These are phyloP conservation scores for Pseudodiploospora longispora DNA, from an alignment of 2,329 filamentous ascomycete genomes.

Conservation along the genomic window DNA sequence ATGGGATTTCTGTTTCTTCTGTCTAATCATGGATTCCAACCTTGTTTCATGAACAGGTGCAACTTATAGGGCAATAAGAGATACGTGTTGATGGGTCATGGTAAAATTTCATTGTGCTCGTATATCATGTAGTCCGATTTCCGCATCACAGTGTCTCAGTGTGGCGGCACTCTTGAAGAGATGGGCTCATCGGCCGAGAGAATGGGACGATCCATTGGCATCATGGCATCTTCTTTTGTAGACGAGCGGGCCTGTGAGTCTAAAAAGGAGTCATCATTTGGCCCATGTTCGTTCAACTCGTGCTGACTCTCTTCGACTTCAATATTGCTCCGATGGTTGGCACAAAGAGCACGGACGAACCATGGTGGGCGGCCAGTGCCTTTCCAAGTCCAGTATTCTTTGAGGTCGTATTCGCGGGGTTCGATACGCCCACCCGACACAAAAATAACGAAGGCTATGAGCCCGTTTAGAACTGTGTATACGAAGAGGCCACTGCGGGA, in stretches of 20 bases:
- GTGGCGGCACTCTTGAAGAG: background rate
- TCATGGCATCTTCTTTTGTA: slow-evolving; percentile 13
- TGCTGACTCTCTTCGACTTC: slow-evolving; percentile 9
- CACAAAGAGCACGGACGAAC: slow-evolving; percentile 33
- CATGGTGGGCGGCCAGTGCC: slow-evolving; percentile 39
- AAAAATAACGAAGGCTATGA: slow-evolving; percentile 37
- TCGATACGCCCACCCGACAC: slow-evolving; percentile 34
- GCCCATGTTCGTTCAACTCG: slow-evolving; percentile 1
- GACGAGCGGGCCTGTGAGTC: slow-evolving; percentile 14
- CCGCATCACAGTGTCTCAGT: background rate
- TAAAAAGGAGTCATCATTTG: slow-evolving; percentile 1
- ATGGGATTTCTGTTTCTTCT: too few relatives aligned
- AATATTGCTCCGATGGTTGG: background rate
- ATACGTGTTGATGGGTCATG: too few relatives aligned
- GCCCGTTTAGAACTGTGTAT: slow-evolving; percentile 40
- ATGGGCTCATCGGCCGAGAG: slow-evolving; percentile 16
- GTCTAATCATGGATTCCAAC: too few relatives aligned
- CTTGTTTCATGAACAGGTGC: too few relatives aligned
- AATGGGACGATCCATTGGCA: slow-evolving; percentile 1
- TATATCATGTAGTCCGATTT: background rate
- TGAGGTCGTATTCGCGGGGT: slow-evolving; percentile 44
- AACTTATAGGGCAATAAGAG: too few relatives aligned
- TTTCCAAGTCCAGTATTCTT: slow-evolving; percentile 49
- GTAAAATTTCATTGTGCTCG: too few relatives aligned
- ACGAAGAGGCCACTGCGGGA: slow-evolving; percentile 42